Conservation (phyloP, 1,284 basidiomycete genomes). For the Grifola frondosa region DNA sequence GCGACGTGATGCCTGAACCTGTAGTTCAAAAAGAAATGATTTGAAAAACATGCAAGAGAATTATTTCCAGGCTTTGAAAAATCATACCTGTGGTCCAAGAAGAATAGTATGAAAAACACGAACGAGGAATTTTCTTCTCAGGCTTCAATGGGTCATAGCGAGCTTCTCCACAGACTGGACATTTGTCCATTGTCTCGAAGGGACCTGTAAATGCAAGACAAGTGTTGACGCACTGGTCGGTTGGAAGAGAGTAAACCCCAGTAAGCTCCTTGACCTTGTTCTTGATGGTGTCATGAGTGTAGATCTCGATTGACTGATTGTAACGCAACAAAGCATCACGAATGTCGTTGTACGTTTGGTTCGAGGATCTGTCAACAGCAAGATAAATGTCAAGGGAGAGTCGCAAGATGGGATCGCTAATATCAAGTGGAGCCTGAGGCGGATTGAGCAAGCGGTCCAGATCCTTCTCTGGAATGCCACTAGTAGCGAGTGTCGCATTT, state of each 20-base stretch:
- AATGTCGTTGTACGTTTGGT: slow-evolving; percentile 3
- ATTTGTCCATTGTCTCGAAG: slow-evolving; percentile 17
- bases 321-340: slow-evolving; percentile 1
- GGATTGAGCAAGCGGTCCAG: background rate
- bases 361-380: slow-evolving; percentile 4
- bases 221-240: slow-evolving; percentile 35
- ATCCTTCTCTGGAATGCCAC: background rate
- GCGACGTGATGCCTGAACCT: slow-evolving; percentile 27
- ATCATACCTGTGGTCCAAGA: slow-evolving; percentile 23
- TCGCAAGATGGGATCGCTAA: too few species aligned
- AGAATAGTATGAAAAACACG: slow-evolving; percentile 21
- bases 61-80: slow-evolving; percentile 3
- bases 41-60: slow-evolving; percentile 8
- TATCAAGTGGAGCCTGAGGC: too few species aligned
- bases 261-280: slow-evolving; percentile 20
- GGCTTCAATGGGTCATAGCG: slow-evolving; percentile 10
- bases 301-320: background rate
- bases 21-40: slow-evolving; percentile 26
- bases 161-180: slow-evolving; percentile 8
- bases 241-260: slow-evolving; percentile 23
- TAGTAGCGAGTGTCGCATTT: background rate
- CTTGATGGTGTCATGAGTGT: slow-evolving; percentile 3
- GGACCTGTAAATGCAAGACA: slow-evolving; percentile 36
- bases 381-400: too few species aligned
- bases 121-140: background rate